These are phyloP conservation scores for Lycium ferocissimum DNA, from an alignment of 257 asterid species.

Conservation along the genomic window DNA sequence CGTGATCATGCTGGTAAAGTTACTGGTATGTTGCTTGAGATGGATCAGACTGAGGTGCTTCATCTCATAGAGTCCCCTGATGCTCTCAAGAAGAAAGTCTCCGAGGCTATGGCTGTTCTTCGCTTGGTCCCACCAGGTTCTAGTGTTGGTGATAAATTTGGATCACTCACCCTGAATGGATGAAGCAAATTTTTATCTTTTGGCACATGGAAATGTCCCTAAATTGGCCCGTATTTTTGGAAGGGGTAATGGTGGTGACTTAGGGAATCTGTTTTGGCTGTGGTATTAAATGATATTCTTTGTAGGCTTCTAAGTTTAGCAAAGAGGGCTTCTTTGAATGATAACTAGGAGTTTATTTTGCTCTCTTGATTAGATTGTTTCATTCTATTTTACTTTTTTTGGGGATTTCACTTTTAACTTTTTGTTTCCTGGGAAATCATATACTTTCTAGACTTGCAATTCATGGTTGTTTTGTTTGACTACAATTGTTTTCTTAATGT, in stretches of 20 bases:
- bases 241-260: conserved; percentile 23
- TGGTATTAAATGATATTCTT: conserved; percentile 5
- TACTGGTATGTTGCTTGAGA: conserved; percentile 89
- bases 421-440: background rate
- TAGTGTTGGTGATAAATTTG: conserved; percentile 39
- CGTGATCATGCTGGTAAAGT: conserved; percentile 67
- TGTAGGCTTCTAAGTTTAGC: conserved; percentile 12
- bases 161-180: conserved; percentile 36
- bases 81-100: conserved; percentile 77
- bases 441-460: background rate
- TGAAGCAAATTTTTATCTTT: conserved; percentile 16
- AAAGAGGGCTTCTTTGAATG: background rate
- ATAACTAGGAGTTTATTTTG: background rate
- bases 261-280: background rate
- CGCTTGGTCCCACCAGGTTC: conserved; percentile 36
- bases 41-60: conserved; percentile 92
- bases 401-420: background rate
- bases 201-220: background rate
- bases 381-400: background rate
- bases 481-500: background rate
- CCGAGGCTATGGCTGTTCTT: conserved; percentile 82
- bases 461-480: conserved; percentile 15
- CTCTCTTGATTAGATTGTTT: background rate
- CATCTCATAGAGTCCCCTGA: conserved; percentile 87
- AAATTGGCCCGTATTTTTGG: conserved; percentile 1